phyloP scores from a whole-genome alignment of 257 asterid species.

The Capsicum baccatum region DNA sequence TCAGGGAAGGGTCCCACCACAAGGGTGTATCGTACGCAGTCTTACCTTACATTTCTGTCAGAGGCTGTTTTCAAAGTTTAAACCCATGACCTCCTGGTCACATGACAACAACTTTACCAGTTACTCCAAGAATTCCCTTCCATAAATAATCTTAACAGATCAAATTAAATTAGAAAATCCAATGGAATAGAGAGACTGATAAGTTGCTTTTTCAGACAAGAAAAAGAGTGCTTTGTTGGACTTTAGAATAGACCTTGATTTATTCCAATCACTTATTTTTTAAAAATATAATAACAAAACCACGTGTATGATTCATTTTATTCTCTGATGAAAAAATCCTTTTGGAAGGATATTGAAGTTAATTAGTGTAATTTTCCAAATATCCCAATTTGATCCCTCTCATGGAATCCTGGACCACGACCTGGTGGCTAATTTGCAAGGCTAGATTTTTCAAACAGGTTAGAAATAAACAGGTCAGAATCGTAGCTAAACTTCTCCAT shows the following conservation, averaged over 20 bases:
- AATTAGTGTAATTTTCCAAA: neutral
- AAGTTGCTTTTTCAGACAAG: neutral
- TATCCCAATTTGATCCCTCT: neutral
- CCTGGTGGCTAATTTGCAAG: neutral
- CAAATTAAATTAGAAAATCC: neutral
- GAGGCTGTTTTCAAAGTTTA: too few relatives aligned
- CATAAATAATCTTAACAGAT: too few relatives aligned
- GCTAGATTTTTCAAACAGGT: neutral
- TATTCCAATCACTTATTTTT: neutral
- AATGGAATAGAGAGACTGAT: neutral
- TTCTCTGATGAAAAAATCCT: neutral
- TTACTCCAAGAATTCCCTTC: too few relatives aligned
- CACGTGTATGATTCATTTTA: neutral
- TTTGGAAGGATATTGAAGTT: neutral
- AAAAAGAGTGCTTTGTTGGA: neutral
- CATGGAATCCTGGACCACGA: neutral
- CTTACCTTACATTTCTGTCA: too few relatives aligned
- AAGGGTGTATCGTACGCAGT: too few relatives aligned
- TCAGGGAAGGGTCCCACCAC: too few relatives aligned
- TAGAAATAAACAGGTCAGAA: too few relatives aligned
- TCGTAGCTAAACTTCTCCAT: too few relatives aligned
- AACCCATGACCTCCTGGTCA: too few relatives aligned
- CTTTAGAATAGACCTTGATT: neutral
- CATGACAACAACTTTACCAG: too few relatives aligned
- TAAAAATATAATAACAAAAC: neutral